Evolutionary conservation across 345 rosid species (phyloP).

Genomic region (Firmiana major): DNA sequence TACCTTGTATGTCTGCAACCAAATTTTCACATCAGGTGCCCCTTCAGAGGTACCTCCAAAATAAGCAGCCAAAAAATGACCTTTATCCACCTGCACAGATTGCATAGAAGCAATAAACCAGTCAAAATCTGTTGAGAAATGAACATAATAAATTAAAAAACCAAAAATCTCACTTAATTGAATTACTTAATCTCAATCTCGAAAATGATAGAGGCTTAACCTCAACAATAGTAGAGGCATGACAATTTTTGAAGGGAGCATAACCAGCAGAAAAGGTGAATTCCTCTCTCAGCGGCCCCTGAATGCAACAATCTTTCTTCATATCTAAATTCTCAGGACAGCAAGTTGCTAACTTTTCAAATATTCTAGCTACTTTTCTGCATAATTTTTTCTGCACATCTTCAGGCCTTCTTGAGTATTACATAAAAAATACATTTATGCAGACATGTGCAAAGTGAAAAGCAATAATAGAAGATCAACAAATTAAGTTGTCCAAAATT

Average conservation of each 20-base stretch:
- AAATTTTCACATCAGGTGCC: conserved; percentile 63
- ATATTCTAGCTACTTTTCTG: conserved; percentile 10
- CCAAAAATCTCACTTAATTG: not conserved
- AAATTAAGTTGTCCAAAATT: not conserved
- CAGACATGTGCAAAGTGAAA: not conserved
- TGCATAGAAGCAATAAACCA: conserved; percentile 4
- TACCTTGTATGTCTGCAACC: conserved; percentile 70
- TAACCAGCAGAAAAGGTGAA: conserved; percentile 64
- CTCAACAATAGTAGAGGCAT: conserved; percentile 90
- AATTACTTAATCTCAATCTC: conserved; percentile 3
- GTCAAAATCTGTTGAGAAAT: not conserved
- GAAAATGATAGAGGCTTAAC: conserved; percentile 21
- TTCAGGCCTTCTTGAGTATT: not conserved
- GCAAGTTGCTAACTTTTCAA: not conserved
- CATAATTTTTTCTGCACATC: not conserved
- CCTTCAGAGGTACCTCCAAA: conserved; percentile 56
- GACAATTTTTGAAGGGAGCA: conserved; percentile 81
- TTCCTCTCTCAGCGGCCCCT: conserved; percentile 41
- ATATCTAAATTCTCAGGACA: conserved; percentile 25
- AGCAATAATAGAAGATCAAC: not conserved
- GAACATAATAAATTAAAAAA: not conserved
- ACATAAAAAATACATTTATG: not conserved
- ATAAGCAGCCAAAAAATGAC: conserved; percentile 77
- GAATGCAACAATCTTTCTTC: conserved; percentile 26
- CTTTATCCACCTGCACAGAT: conserved; percentile 49